Conservation (phyloP, 164 flowering plant genomes). For the Amborella trichopoda region DNA sequence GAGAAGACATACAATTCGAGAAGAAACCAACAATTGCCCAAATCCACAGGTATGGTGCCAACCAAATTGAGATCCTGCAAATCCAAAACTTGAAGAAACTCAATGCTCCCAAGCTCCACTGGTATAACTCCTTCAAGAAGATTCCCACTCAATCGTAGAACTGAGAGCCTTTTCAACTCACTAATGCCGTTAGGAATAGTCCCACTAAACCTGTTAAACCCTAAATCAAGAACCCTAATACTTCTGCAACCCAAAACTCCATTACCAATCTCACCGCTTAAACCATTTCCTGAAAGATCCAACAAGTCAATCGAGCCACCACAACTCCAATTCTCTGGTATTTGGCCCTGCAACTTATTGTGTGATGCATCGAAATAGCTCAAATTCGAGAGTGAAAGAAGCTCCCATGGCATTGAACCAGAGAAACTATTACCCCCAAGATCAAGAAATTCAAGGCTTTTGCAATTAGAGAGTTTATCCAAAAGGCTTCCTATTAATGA, state of each 20-base stretch:
- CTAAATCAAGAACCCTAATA: conserved; percentile 51
- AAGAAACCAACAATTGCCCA: conserved; percentile 70
- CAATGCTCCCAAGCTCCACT: conserved; percentile 45
- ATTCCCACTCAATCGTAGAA: conserved; percentile 58
- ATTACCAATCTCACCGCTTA: conserved; percentile 50
- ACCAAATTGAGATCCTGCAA: conserved; percentile 60
- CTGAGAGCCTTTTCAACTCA: conserved; percentile 31
- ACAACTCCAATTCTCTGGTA: conserved; percentile 36
- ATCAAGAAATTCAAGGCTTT: conserved; percentile 61
- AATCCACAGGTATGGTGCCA: conserved; percentile 51
- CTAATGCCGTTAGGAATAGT: conserved; percentile 44
- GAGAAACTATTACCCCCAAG: conserved; percentile 61
- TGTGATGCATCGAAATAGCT: conserved; percentile 59
- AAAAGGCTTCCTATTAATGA: conserved; percentile 37
- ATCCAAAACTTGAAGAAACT: conserved; percentile 59
- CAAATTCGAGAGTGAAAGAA: conserved; percentile 20
- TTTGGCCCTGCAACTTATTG: conserved; percentile 53
- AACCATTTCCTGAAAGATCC: conserved; percentile 57
- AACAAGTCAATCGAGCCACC: conserved; percentile 34
- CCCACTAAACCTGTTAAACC: conserved; percentile 55
- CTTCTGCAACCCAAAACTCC: conserved; percentile 42
- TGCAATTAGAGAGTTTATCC: conserved; percentile 26
- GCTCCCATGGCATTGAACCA: conserved; percentile 54
- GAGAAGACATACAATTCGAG: conserved; percentile 70
- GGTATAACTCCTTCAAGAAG: conserved; percentile 59